A percentile compares a stretch with the other conserved stretches of the same genome.
phyloP scores from a whole-genome alignment of 2,329 filamentous ascomycete genomes.

The Lecanicillium sp. region DNA sequence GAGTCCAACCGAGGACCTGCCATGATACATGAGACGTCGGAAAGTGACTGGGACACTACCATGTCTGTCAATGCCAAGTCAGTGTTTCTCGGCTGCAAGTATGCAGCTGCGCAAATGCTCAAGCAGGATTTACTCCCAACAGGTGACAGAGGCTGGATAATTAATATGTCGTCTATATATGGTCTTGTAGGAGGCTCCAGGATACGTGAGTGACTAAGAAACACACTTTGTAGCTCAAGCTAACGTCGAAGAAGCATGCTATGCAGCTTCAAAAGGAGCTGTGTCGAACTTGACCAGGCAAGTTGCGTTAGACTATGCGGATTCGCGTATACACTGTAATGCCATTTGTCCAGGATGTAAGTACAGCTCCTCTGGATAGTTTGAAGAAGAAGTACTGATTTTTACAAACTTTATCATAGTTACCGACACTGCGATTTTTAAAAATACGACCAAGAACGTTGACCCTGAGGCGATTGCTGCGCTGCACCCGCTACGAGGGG shows the following conservation, averaged over 20 bases:
- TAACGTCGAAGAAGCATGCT: slow-evolving; percentile 21
- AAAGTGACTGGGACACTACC: slow-evolving; percentile 34
- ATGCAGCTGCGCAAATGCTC: slow-evolving; percentile 39
- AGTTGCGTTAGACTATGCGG: slow-evolving; percentile 40
- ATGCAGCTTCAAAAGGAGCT: slow-evolving; percentile 40
- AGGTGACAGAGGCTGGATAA: slow-evolving; percentile 39
- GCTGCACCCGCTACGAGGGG: slow-evolving; percentile 19
- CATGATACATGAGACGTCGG: slow-evolving; percentile 36
- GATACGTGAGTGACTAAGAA: slow-evolving; percentile 15
- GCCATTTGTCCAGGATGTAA: slow-evolving; percentile 42
- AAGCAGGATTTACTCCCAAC: slow-evolving; percentile 29
- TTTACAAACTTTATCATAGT: slow-evolving; percentile 9
- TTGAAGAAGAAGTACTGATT: not conserved
- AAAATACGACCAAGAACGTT: slow-evolving; percentile 11
- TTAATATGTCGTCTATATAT: slow-evolving; percentile 37
- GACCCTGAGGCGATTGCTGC: slow-evolving; percentile 11
- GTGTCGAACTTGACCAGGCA: slow-evolving; percentile 40
- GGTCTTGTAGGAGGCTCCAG: slow-evolving; percentile 26
- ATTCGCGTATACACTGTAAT: slow-evolving; percentile 40
- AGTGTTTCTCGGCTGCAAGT: slow-evolving; percentile 34
- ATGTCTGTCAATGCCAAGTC: slow-evolving; percentile 29
- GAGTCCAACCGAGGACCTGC: slow-evolving; percentile 23
- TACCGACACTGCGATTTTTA: slow-evolving; percentile 18
- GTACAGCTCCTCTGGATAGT: slow-evolving; percentile 11
- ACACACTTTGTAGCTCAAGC: not conserved